A percentile compares a stretch with the other conserved stretches of the same genome.
Evolutionary conservation across 805 yeast species (phyloP).

Genomic region (Candida berthetii): DNA sequence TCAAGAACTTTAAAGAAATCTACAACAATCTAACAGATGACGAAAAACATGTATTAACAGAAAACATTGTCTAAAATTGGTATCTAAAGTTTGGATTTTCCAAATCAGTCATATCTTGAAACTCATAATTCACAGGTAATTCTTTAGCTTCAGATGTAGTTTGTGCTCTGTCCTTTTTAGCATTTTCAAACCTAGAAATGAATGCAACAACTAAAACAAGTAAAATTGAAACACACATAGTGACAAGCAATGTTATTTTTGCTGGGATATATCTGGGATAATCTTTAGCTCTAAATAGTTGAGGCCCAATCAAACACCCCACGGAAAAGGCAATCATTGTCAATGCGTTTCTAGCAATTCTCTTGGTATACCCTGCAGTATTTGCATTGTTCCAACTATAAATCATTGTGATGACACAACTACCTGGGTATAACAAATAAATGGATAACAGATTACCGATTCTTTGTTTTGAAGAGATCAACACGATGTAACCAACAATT

Average conservation of each 20-base stretch:
- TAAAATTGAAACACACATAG: constrained; percentile 39
- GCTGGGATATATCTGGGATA: constrained; percentile 53
- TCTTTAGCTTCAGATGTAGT: background rate
- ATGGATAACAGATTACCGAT: constrained; percentile 41
- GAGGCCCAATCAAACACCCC: constrained; percentile 57
- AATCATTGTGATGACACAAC: constrained; percentile 46
- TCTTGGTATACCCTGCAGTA: constrained; percentile 55
- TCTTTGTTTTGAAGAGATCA: constrained; percentile 29
- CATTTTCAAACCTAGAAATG: constrained; percentile 40
- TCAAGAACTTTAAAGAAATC: constrained; percentile 44
- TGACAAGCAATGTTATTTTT: constrained; percentile 45
- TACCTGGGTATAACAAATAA: constrained; percentile 44
- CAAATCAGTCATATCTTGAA: constrained; percentile 1
- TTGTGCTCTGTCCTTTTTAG: constrained; percentile 29
- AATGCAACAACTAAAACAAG: constrained; percentile 33
- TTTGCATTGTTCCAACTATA: constrained; percentile 54
- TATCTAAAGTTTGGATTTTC: constrained; percentile 1
- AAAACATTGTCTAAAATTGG: constrained; percentile 31
- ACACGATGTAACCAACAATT: constrained; percentile 41
- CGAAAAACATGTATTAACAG: constrained; percentile 49
- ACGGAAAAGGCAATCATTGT: constrained; percentile 49
- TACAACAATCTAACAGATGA: constrained; percentile 43
- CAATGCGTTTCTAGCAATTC: constrained; percentile 41
- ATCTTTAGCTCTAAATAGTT: constrained; percentile 41
- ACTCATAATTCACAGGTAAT: constrained; percentile 1